Base-by-base conservation (phyloP, 164 flowering plant species). In the Stephania cephalantha region DNA sequence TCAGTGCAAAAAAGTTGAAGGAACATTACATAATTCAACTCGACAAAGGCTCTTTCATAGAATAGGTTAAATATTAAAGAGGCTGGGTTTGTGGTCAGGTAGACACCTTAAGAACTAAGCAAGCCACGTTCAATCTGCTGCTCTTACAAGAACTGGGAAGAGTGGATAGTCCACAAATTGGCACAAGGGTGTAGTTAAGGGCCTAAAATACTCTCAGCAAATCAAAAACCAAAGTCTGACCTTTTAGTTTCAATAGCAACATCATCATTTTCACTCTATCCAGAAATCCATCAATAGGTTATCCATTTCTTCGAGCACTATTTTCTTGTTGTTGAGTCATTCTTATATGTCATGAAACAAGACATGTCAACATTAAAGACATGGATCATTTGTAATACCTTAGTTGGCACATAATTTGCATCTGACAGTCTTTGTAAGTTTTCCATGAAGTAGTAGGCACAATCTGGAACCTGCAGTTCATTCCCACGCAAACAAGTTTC, bases 401-500 rank as follows among this genome's bases (percentile, higher is more conserved):
- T 93, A 68, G 99, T 93, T 46, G 99, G 99, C 77, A 92, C 76
- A 81, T 95, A 95, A 85, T 89, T 84, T 68, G 74, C 70, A 71
- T 91, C 95, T 35, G 98, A 84, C 77, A 95, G 78, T 81, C 98
- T 85, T 70, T 88, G 87, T 84, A 93, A 81, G 78, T 91, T 92
- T 66, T 91, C 97, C 98, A 95, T 93, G 79, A 93, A 92, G 85
- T 92, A 95, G 65, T 82, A 78, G 25, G 97, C 83, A 81, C 97
- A 95, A 65, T 95, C 99, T 67, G 99, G 99, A 81, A 95, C 87
- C 86, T 93, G 99, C 72, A 95, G 90, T 78, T 92, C 97, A 87
- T 89, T 89, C 61, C 96, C 91, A 77, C 89, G 95, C 71, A 84
- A 77, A 82, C 77, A 88, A 2, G 97, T 90, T 87, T 92, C 98